Evolutionary conservation across 805 yeast species (phyloP), one percentile per base, ranked within the genome.

Genomic region (Candida ponderosae): DNA sequence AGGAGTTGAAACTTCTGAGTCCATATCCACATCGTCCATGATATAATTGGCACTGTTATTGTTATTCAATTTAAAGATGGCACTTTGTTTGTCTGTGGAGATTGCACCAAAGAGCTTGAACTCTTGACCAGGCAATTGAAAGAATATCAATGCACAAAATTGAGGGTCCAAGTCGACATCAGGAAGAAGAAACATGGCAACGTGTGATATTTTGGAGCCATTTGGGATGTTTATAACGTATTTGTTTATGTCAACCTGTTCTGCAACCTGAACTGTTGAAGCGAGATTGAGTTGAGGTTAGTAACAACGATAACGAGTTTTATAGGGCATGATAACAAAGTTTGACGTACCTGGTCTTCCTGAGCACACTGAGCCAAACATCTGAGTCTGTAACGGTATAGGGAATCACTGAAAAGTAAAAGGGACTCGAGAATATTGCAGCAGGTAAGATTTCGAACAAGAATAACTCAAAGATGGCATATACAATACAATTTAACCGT

Each of bases 101-200:
- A 82, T 52, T 11, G 78, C 78, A 4, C 90, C 90, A 39, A 81
- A 66, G 13, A 85, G 63, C 45, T 72, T 73, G 58, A 81, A 84
- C 23, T 81, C 69, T 39, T 63, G 65, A 11, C 49, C 46, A 2
- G 68, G 66, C 36, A 89, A 62, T 55, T 90, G 96, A 60, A 87
- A 90, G 58, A 82, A 93, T 2, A 93, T 85, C 31, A 90, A 69
- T 0, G 97, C 97, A 1, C 90, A 77, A 48, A 68, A 81, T 33
- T 72, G 72, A 1, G 75, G 72, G 38, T 89, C 96, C 36, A 75
- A 65, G 29, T 74, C 77, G 4, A 83, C 74, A 44, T 86, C 85
- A 0, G 99, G 98, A 1, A 93, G 68, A 34, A 89, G 62, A 56
- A 93, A 93, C 4, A 93, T 65, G 1, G 95, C 83, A 29, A 93